Conservation (phyloP, 1,139 yeast genomes). For the Ashbya aceris region DNA sequence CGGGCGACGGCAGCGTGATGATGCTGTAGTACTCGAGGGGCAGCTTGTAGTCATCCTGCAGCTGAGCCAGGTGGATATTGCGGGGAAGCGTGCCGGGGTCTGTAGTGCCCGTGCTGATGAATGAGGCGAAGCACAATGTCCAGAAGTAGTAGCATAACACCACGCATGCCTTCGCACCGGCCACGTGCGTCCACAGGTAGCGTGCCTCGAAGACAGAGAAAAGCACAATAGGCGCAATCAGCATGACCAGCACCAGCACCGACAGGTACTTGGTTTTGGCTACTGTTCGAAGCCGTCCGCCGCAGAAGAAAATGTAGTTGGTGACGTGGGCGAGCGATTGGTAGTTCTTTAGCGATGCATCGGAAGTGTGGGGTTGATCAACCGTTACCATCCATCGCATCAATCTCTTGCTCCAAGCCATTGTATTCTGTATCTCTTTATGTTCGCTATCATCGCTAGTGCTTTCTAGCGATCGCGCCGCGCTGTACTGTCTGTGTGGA, state of each 20-base stretch:
- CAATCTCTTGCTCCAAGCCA: not conserved
- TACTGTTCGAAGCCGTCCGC: conserved; percentile 50
- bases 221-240: conserved; percentile 44
- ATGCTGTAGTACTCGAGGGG: conserved; percentile 60
- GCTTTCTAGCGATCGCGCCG: too few species aligned
- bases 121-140: conserved; percentile 40
- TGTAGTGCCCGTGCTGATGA: conserved; percentile 44
- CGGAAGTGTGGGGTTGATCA: conserved; percentile 15
- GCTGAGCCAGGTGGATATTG: conserved; percentile 47
- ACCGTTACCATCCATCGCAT: conserved; percentile 23
- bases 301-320: conserved; percentile 42
- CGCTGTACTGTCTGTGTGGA: not conserved
- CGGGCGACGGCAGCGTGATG: conserved; percentile 42
- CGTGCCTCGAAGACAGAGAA: conserved; percentile 37
- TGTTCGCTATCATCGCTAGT: too few species aligned
- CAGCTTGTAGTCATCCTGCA: conserved; percentile 30
- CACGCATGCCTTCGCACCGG: conserved; percentile 49
- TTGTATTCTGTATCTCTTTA: too few species aligned
- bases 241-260: conserved; percentile 30
- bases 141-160: conserved; percentile 52
- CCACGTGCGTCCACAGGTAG: conserved; percentile 19
- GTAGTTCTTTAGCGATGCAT: conserved; percentile 14
- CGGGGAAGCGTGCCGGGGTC: conserved; percentile 74
- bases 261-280: conserved; percentile 34
- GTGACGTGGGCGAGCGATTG: conserved; percentile 18